Percentiles rank a stretch among this genome's conserved stretches.
Evolutionary conservation across 2,329 filamentous ascomycete species (phyloP).

Genomic region (Cladobotryum mycophilum): DNA sequence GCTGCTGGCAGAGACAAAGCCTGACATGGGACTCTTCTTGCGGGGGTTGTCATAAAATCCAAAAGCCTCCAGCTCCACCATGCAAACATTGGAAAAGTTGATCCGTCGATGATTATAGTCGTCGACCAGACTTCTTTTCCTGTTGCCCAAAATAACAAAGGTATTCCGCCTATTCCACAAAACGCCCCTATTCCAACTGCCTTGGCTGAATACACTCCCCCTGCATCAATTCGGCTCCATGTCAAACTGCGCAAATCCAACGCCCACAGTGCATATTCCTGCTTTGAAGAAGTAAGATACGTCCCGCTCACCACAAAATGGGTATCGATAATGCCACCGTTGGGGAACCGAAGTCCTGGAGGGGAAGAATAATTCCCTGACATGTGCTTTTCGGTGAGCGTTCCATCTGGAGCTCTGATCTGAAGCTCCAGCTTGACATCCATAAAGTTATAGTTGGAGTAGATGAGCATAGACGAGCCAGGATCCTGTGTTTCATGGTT

Average conservation of each 20-base stretch:
- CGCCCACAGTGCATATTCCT: conserved; percentile 96
- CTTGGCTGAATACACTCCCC: conserved; percentile 92
- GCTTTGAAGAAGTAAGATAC: conserved; percentile 94
- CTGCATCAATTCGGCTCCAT: conserved; percentile 94
- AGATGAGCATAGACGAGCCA: conserved; percentile 81
- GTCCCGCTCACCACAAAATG: conserved; percentile 97
- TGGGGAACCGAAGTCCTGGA: conserved; percentile 89
- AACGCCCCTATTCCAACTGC: conserved; percentile 94
- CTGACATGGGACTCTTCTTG: conserved; percentile 68
- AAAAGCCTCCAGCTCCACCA: conserved; percentile 95
- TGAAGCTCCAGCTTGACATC: conserved; percentile 96
- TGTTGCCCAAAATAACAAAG: conserved; percentile 91
- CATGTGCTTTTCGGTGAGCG: conserved; percentile 83
- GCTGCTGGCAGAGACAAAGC: conserved; percentile 76
- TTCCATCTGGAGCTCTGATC: conserved; percentile 76
- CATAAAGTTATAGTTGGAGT: conserved; percentile 98
- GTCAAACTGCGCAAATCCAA: conserved; percentile 80
- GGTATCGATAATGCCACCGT: conserved; percentile 89
- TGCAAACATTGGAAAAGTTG: conserved; percentile 94
- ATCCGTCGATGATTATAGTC: conserved; percentile 98
- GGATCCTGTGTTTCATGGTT: conserved; percentile 49
- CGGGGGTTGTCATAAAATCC: conserved; percentile 95
- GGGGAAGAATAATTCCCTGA: conserved; percentile 79
- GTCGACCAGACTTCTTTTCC: conserved; percentile 88
- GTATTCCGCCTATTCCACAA: conserved; percentile 90